Percentiles rank a stretch among this genome's conserved stretches.
Evolutionary conservation across 371 early-diverging fungal species (phyloP).

Genomic region (Saksenaea oblongispora): DNA sequence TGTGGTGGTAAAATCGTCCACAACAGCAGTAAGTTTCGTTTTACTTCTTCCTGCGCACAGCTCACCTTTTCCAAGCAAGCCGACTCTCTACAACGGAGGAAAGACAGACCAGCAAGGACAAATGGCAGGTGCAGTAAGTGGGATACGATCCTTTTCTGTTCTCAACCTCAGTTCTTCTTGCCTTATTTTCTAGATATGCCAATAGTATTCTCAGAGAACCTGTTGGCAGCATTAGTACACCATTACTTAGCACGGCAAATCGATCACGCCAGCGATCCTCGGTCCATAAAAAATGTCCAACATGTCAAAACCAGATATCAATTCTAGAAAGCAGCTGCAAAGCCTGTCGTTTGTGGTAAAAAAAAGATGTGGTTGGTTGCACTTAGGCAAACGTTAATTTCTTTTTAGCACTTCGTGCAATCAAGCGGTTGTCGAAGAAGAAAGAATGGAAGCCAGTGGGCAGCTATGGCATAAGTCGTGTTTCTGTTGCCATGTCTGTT

Average conservation of each 20-base stretch:
- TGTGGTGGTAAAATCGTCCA: constrained; percentile 63
- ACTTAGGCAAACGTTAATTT: not conserved
- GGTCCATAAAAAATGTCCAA: constrained; percentile 11
- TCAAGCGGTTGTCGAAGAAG: constrained; percentile 31
- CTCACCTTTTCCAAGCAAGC: constrained; percentile 38
- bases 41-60: not conserved
- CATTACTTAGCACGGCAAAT: constrained; percentile 4
- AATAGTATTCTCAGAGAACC: constrained; percentile 35
- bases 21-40: constrained; percentile 14
- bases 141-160: too few species aligned
- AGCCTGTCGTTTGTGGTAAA: not conserved
- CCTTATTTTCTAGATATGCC: constrained; percentile 30
- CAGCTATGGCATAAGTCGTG: constrained; percentile 56
- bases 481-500: constrained; percentile 48
- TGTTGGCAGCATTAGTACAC: constrained; percentile 21
- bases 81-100: constrained; percentile 5
- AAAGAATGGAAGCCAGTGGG: constrained; percentile 34
- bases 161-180: not conserved
- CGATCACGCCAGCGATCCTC: not conserved
- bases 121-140: constrained; percentile 50
- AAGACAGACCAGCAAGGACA: constrained; percentile 34
- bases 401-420: constrained; percentile 41
- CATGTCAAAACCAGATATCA: constrained; percentile 16
- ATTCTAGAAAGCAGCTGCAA: not conserved
- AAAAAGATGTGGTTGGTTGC: not conserved